Evolutionary conservation across 2,329 filamentous ascomycete genomes (phyloP).

Genomic region (Colletotrichum acutatum): DNA sequence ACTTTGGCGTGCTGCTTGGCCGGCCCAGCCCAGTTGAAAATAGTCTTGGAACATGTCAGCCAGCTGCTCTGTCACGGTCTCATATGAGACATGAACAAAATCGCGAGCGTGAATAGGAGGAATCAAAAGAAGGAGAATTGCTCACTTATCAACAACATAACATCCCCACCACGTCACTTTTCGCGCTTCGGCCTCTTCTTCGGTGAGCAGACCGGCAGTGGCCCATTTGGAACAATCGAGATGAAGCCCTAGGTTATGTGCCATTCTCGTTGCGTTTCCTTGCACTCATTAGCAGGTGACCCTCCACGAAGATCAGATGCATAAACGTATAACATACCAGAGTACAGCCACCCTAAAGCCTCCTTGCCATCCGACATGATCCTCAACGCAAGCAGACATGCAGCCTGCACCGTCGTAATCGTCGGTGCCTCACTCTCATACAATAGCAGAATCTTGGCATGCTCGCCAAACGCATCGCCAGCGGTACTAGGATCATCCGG

Average conservation of each 20-base stretch:
- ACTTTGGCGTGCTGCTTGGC: slow-evolving; percentile 36
- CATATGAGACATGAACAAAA: not conserved
- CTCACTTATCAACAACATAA: slow-evolving; percentile 39
- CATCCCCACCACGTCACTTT: slow-evolving; percentile 41
- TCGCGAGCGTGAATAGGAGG: not conserved
- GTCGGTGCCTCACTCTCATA: slow-evolving; percentile 40
- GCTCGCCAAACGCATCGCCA: slow-evolving; percentile 36
- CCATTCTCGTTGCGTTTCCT: slow-evolving; percentile 42
- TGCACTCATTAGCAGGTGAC: not conserved
- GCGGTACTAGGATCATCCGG: slow-evolving; percentile 38
- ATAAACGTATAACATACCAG: slow-evolving; percentile 6
- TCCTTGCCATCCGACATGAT: slow-evolving; percentile 39
- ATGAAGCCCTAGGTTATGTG: slow-evolving; percentile 40
- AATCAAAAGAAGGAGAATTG: not conserved
- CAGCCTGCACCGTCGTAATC: slow-evolving; percentile 39
- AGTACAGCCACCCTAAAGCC: slow-evolving; percentile 39
- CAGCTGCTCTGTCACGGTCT: not conserved
- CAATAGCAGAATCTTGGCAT: slow-evolving; percentile 38
- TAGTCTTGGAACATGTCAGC: slow-evolving; percentile 19
- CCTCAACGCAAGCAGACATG: slow-evolving; percentile 36
- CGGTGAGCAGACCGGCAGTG: slow-evolving; percentile 8
- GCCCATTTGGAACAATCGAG: slow-evolving; percentile 37
- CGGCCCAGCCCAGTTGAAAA: slow-evolving; percentile 37
- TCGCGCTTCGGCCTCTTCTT: slow-evolving; percentile 37
- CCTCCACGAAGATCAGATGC: not conserved